These are phyloP conservation scores for Solanum piurae DNA, from an alignment of 257 asterid genomes.

Conservation along the genomic window DNA sequence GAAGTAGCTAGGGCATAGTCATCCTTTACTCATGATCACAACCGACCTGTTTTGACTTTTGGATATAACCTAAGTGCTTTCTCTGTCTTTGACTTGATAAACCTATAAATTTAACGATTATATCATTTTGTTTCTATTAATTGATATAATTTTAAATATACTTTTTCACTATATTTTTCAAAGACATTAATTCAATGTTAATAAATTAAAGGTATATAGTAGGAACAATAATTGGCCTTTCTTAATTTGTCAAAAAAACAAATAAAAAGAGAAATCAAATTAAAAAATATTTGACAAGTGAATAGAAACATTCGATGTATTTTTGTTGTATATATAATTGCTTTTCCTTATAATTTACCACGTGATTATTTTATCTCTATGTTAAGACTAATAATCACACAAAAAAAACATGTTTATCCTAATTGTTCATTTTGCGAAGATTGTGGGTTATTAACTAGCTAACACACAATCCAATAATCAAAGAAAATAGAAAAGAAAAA, in stretches of 20 bases:
- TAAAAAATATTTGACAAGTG: neutral
- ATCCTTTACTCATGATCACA: neutral
- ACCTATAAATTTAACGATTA: too few relatives aligned
- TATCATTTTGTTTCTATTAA: too few relatives aligned
- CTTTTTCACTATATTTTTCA: rapidly evolving
- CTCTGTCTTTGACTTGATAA: too few relatives aligned
- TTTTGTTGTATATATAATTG: neutral
- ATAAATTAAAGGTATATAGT: too few relatives aligned
- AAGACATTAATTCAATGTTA: too few relatives aligned
- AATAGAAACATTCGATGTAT: too few relatives aligned
- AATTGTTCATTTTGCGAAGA: neutral
- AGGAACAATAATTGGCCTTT: too few relatives aligned
- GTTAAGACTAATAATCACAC: neutral
- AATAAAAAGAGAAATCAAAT: too few relatives aligned
- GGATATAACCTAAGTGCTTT: neutral
- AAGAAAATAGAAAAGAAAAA: neutral
- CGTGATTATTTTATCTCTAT: neutral
- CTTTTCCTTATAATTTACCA: neutral
- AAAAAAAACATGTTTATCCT: neutral
- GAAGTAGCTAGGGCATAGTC: neutral
- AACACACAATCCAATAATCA: neutral
- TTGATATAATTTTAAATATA: too few relatives aligned
- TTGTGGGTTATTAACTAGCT: neutral
- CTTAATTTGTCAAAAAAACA: neutral
- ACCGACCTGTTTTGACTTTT: neutral